Conservation (phyloP, 805 yeast species). For the Metschnikowia gelsemii region DNA sequence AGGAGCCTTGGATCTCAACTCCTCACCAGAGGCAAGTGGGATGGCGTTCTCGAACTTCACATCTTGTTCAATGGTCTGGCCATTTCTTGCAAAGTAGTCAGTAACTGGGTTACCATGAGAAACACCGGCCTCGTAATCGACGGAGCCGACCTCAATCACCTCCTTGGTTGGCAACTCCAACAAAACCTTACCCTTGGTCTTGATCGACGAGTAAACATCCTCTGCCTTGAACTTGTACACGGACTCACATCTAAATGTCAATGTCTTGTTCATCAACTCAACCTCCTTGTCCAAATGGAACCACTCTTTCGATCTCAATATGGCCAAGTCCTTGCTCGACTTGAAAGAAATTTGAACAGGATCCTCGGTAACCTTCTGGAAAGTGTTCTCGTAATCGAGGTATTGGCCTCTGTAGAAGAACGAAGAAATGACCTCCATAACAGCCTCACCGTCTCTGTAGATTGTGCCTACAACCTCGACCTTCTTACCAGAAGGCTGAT, state of each 20-base stretch:
- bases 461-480: conserved; percentile 94
- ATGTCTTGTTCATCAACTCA: conserved; percentile 72
- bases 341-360: conserved; percentile 77
- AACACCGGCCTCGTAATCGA: conserved; percentile 84
- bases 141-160: conserved; percentile 76
- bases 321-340: conserved; percentile 86
- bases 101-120: conserved; percentile 97
- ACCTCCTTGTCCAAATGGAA: conserved; percentile 74
- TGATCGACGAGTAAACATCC: conserved; percentile 71
- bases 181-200: conserved; percentile 80
- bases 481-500: conserved; percentile 90
- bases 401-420: conserved; percentile 96
- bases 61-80: conserved; percentile 92
- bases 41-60: conserved; percentile 85
- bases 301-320: conserved; percentile 95
- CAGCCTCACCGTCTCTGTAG: conserved; percentile 70
- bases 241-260: conserved; percentile 88
- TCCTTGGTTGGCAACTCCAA: conserved; percentile 92
- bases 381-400: conserved; percentile 85
- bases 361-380: conserved; percentile 82
- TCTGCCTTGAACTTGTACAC: conserved; percentile 77
- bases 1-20: conserved; percentile 76
- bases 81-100: conserved; percentile 89
- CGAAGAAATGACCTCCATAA: conserved; percentile 91
- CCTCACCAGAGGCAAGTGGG: conserved; percentile 70